A percentile compares a stretch with the other conserved stretches of the same genome.
phyloP scores from a whole-genome alignment of 2,329 filamentous ascomycete species.

The Diaporthe helianthi region DNA sequence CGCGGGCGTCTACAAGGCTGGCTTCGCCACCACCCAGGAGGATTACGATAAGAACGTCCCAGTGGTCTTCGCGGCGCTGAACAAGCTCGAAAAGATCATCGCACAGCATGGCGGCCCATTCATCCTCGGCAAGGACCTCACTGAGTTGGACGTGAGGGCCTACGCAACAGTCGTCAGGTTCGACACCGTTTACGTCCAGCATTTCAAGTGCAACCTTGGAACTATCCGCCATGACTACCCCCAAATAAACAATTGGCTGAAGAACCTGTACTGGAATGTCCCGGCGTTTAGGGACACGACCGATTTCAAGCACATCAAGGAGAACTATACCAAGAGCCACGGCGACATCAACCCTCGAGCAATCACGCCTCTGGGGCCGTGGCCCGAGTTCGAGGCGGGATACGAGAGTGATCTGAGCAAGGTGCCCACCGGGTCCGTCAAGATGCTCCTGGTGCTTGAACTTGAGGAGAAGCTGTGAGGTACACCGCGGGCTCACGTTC shows the following conservation, averaged over 20 bases:
- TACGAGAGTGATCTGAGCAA: slow-evolving; percentile 57
- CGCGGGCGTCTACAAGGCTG: slow-evolving; percentile 66
- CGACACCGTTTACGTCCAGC: slow-evolving; percentile 68
- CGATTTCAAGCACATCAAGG: slow-evolving; percentile 72
- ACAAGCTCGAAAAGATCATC: slow-evolving; percentile 60
- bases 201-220: slow-evolving; percentile 71
- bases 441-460: slow-evolving; percentile 49
- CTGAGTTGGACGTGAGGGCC: slow-evolving; percentile 64
- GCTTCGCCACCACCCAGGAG: slow-evolving; percentile 63
- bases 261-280: slow-evolving; percentile 64
- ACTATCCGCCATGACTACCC: slow-evolving; percentile 67
- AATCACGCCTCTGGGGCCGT: slow-evolving; percentile 69
- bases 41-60: slow-evolving; percentile 61
- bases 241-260: slow-evolving; percentile 66
- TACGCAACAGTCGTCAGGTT: slow-evolving; percentile 67
- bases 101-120: slow-evolving; percentile 53
- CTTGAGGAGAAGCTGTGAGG: slow-evolving; percentile 38
- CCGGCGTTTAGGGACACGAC: slow-evolving; percentile 64
- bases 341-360: slow-evolving; percentile 64
- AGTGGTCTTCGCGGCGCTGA: slow-evolving; percentile 64
- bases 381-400: slow-evolving; percentile 61
- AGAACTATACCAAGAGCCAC: slow-evolving; percentile 68
- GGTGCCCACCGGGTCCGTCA: slow-evolving; percentile 54
- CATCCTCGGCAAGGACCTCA: slow-evolving; percentile 60
- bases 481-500: no score